phyloP scores from a whole-genome alignment of 768 basidiomycete species.

The Leccinum broughii region DNA sequence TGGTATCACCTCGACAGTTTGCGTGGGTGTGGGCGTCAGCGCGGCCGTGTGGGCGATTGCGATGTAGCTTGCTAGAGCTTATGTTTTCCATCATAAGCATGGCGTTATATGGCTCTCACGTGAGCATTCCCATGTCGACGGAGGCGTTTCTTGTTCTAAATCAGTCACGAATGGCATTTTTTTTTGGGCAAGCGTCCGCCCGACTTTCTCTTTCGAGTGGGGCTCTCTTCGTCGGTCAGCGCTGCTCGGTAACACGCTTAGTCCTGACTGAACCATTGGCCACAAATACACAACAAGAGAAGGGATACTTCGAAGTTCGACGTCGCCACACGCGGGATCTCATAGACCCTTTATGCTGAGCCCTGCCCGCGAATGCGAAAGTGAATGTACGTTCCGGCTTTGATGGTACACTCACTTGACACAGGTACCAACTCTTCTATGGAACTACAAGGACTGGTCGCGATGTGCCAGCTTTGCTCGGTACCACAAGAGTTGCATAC shows the following conservation, averaged over 20 bases:
- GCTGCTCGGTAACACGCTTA: not conserved
- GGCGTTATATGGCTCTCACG: not conserved
- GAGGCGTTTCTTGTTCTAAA: not conserved
- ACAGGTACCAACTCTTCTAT: not conserved
- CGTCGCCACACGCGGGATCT: not conserved
- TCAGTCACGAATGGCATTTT: not conserved
- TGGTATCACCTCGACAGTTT: slow-evolving; percentile 30
- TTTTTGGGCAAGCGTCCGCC: not conserved
- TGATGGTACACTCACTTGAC: too few relatives aligned
- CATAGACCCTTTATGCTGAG: not conserved
- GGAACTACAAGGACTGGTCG: not conserved
- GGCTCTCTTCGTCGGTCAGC: too few relatives aligned
- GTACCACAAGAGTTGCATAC: not conserved
- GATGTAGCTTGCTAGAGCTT: slow-evolving; percentile 11
- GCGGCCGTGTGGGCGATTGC: slow-evolving; percentile 29
- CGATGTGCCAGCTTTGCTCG: not conserved
- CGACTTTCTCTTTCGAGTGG: too few relatives aligned
- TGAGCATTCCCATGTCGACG: not conserved
- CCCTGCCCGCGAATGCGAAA: too few relatives aligned
- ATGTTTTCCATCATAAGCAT: not conserved
- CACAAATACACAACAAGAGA: not conserved
- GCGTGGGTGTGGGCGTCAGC: slow-evolving; percentile 23
- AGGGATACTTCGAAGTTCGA: not conserved
- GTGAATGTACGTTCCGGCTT: too few relatives aligned
- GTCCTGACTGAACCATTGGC: not conserved